These are phyloP conservation scores for Populus euphratica DNA, from an alignment of 345 rosid species.

Conservation along the genomic window DNA sequence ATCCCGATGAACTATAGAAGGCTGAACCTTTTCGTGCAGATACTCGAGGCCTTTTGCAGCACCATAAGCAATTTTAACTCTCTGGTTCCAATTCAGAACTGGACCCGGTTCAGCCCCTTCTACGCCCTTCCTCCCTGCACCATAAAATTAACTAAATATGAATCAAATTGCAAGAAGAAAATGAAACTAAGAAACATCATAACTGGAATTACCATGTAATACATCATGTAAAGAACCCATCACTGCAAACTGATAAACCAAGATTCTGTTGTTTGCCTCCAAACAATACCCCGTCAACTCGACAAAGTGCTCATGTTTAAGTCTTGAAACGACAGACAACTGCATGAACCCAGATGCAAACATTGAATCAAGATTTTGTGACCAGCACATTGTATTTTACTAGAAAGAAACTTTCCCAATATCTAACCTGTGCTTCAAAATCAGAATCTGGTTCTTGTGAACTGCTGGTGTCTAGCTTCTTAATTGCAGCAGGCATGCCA, in stretches of 20 bases:
- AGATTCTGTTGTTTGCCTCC: constrained; percentile 66
- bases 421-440: constrained; percentile 73
- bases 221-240: constrained; percentile 93
- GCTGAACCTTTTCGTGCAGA: constrained; percentile 92
- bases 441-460: constrained; percentile 78
- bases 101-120: constrained; percentile 98
- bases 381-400: background rate
- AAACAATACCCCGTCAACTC: constrained; percentile 83
- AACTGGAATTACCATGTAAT: constrained; percentile 55
- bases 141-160: background rate
- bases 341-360: constrained; percentile 21
- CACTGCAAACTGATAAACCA: constrained; percentile 71
- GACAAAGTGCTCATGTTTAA: constrained; percentile 78
- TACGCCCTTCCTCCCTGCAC: constrained; percentile 84
- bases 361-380: background rate
- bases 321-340: constrained; percentile 83
- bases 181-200: background rate
- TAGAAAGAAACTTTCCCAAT: background rate
- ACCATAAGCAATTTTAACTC: constrained; percentile 84
- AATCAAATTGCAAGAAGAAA: background rate
- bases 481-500: constrained; percentile 63
- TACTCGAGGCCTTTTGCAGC: constrained; percentile 93
- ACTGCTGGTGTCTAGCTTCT: constrained; percentile 77
- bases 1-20: constrained; percentile 86
- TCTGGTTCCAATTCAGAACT: constrained; percentile 75